Evolutionary conservation across 768 basidiomycete genomes (phyloP).

Genomic region (Trametes cingulata): DNA sequence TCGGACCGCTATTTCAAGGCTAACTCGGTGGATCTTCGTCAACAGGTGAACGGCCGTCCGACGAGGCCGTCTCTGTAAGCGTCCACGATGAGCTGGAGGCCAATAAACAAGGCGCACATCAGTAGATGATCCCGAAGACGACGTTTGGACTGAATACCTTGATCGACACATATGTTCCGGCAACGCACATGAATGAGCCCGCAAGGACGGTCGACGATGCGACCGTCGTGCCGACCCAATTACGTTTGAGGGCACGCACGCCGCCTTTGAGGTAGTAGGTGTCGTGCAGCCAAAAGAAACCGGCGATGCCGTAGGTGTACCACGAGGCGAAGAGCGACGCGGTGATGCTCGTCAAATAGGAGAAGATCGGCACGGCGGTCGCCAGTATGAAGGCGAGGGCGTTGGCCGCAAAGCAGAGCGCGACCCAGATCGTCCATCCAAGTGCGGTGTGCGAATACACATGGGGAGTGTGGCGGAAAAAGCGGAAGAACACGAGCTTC

Average conservation of each 20-base stretch:
- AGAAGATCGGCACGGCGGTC: conserved; percentile 55
- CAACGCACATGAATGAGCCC: conserved; percentile 54
- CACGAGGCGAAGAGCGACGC: conserved; percentile 59
- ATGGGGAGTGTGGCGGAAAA: conserved; percentile 50
- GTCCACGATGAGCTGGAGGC: conserved; percentile 44
- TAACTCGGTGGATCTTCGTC: neutral
- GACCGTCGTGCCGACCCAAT: conserved; percentile 37
- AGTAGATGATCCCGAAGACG: neutral
- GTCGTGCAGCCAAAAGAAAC: conserved; percentile 57
- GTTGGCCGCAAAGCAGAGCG: conserved; percentile 43
- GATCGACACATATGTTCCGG: conserved; percentile 53
- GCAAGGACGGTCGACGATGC: conserved; percentile 46
- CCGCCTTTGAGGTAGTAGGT: conserved; percentile 43
- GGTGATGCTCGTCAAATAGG: conserved; percentile 52
- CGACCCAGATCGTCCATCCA: conserved; percentile 51
- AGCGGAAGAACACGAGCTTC: conserved; percentile 53
- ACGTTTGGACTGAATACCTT: conserved; percentile 40
- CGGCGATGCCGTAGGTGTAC: conserved; percentile 57
- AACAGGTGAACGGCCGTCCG: conserved; percentile 50
- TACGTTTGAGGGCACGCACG: conserved; percentile 31
- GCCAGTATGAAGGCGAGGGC: conserved; percentile 49
- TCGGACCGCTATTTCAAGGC: too few relatives aligned
- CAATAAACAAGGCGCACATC: neutral
- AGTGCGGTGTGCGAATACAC: conserved; percentile 51
- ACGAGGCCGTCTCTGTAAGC: conserved; percentile 45